Evolutionary conservation across 2,329 filamentous ascomycete genomes (phyloP).

Genomic region (Pseudocercospora macadamiae): DNA sequence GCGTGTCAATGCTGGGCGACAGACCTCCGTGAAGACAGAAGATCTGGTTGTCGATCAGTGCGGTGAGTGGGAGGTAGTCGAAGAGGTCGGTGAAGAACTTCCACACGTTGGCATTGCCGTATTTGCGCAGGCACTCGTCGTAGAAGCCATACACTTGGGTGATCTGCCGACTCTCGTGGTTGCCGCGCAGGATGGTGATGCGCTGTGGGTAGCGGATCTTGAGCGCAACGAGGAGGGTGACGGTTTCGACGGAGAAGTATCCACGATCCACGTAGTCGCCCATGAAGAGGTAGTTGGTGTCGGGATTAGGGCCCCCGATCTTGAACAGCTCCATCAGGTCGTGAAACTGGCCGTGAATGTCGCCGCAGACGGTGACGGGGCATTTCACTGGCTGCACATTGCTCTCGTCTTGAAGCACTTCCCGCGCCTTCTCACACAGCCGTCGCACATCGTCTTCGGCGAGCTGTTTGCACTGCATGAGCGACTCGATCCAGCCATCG

Average conservation of each 20-base stretch:
- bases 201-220: conserved; percentile 97
- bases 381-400: conserved; percentile 99
- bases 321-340: conserved; percentile 99
- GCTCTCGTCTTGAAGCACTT: conserved; percentile 95
- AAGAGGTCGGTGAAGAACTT: conserved; percentile 99
- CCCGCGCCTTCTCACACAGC: conserved; percentile 96
- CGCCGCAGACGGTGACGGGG: conserved; percentile 96
- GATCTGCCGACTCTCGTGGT: conserved; percentile 98
- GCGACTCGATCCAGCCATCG: conserved; percentile 96
- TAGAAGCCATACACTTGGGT: conserved; percentile 99
- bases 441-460: conserved; percentile 92
- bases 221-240: conserved; percentile 91
- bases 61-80: conserved; percentile 95
- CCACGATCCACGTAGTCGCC: conserved; percentile 98
- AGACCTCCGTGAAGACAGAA: conserved; percentile 97
- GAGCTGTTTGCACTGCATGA: conserved; percentile 99
- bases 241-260: conserved; percentile 98
- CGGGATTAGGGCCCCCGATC: conserved; percentile 95
- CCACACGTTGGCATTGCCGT: conserved; percentile 85
- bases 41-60: conserved; percentile 98
- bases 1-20: conserved; percentile 91
- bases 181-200: conserved; percentile 97
- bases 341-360: conserved; percentile 99
- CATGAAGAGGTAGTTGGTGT: conserved; percentile 99
- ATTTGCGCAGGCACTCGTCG: conserved; percentile 97